These are phyloP conservation scores for Pythium volutum DNA, from an alignment of 352 stramenopile species.

Conservation along the genomic window DNA sequence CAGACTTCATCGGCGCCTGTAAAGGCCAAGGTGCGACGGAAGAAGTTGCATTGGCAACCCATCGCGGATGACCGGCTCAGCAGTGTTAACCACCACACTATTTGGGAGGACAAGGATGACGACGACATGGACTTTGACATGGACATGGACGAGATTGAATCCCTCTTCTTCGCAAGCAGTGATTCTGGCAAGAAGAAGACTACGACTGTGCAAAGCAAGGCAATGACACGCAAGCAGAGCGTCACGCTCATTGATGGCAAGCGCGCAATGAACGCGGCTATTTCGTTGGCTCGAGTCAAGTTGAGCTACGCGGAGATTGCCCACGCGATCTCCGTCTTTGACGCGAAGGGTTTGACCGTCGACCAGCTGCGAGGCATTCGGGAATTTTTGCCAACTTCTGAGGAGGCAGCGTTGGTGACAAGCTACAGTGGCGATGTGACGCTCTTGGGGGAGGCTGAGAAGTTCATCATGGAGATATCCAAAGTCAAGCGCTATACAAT, in stretches of 20 bases:
- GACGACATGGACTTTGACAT: constrained; percentile 69
- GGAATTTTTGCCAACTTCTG: constrained; percentile 92
- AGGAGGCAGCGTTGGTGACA: constrained; percentile 87
- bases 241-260: constrained; percentile 95
- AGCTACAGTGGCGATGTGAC: constrained; percentile 71
- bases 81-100: constrained; percentile 67
- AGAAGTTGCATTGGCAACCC: constrained; percentile 89
- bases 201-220: constrained; percentile 25
- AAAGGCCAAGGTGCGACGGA: constrained; percentile 45
- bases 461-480: constrained; percentile 87
- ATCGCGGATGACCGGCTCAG: constrained; percentile 82
- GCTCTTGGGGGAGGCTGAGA: constrained; percentile 76
- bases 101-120: constrained; percentile 80
- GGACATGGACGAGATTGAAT: constrained; percentile 87
- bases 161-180: constrained; percentile 77
- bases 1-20: neutral
- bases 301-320: constrained; percentile 89
- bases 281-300: constrained; percentile 94
- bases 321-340: constrained; percentile 64
- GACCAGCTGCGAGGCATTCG: constrained; percentile 87
- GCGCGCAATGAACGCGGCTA: constrained; percentile 97
- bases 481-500: constrained; percentile 68
- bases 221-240: constrained; percentile 71
- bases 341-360: constrained; percentile 54
- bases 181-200: constrained; percentile 60